Percentiles rank a stretch among this genome's conserved stretches.
Evolutionary conservation across 2,329 filamentous ascomycete genomes (phyloP).

Genomic region (Pseudogymnoascus sp.): DNA sequence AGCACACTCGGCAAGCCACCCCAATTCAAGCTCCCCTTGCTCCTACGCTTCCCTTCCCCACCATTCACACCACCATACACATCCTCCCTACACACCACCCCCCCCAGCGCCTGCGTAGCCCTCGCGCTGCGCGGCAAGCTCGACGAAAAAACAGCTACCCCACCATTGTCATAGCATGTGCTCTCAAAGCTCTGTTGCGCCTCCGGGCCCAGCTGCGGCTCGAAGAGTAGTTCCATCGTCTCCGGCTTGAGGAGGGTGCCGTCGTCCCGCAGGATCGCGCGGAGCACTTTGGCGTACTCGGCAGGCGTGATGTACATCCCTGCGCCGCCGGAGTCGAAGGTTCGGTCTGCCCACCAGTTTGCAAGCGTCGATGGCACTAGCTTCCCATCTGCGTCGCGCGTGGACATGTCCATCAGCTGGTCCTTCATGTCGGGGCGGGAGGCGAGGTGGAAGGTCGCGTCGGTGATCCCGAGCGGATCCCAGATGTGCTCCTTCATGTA

Average conservation of each 20-base stretch:
- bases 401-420: slow-evolving; percentile 12
- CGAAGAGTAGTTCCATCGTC: slow-evolving; percentile 37
- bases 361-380: background rate
- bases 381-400: slow-evolving; percentile 10
- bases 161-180: slow-evolving; percentile 62
- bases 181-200: background rate
- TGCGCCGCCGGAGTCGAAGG: slow-evolving; percentile 25
- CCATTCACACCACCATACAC: slow-evolving; percentile 96
- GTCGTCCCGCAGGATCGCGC: slow-evolving; percentile 40
- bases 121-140: slow-evolving; percentile 71
- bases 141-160: slow-evolving; percentile 75
- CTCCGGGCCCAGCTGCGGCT: slow-evolving; percentile 31
- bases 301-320: slow-evolving; percentile 28
- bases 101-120: slow-evolving; percentile 86
- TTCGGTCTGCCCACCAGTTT: background rate
- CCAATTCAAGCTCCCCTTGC: slow-evolving; percentile 85
- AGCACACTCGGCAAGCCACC: slow-evolving; percentile 71
- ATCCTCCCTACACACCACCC: slow-evolving; percentile 93
- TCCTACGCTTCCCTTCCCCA: slow-evolving; percentile 83
- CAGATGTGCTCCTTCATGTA: slow-evolving; percentile 43
- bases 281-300: slow-evolving; percentile 35
- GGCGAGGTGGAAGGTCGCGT: slow-evolving; percentile 15
- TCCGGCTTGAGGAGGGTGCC: slow-evolving; percentile 35
- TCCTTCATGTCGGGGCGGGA: slow-evolving; percentile 8
- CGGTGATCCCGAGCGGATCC: slow-evolving; percentile 34